phyloP scores from a whole-genome alignment of 148 eudicot species.

The Amaranthus hypochondriacus region DNA sequence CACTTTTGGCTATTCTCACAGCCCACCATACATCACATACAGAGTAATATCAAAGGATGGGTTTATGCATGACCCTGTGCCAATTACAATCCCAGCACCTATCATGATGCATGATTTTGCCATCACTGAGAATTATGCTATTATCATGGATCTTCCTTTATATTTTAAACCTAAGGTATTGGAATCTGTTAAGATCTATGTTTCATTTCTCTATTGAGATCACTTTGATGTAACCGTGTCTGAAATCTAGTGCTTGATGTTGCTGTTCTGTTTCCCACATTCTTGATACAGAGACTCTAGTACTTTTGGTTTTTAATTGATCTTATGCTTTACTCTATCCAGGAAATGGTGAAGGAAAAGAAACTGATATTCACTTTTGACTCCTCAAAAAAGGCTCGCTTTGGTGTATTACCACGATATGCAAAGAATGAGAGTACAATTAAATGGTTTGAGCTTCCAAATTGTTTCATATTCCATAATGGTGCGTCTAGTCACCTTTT shows the following conservation, averaged over 20 bases:
- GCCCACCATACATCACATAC: conserved; percentile 77
- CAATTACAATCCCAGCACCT: conserved; percentile 74
- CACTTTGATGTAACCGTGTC: neutral
- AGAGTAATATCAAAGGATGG: conserved; percentile 93
- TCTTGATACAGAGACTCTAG: too few relatives aligned
- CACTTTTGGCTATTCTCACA: conserved; percentile 80
- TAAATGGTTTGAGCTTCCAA: conserved; percentile 98
- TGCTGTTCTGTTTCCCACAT: neutral
- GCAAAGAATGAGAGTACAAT: conserved; percentile 79
- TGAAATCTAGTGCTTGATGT: neutral
- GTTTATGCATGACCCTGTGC: conserved; percentile 90
- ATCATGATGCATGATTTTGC: conserved; percentile 99
- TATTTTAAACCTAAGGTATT: conserved; percentile 83
- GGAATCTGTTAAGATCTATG: neutral
- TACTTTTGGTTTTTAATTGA: conserved; percentile 1
- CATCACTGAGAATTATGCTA: conserved; percentile 88
- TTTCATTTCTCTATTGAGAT: neutral
- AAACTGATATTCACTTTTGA: conserved; percentile 65
- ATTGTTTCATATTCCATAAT: conserved; percentile 95
- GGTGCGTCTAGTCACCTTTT: conserved; percentile 39
- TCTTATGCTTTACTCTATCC: conserved; percentile 18
- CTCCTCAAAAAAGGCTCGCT: conserved; percentile 70
- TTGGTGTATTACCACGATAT: conserved; percentile 92
- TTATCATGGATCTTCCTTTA: conserved; percentile 92
- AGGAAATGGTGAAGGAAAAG: conserved; percentile 95